Percentiles rank a stretch among this genome's conserved stretches.
Conservation (phyloP, 116 monocot species). For the Zostera marina region DNA sequence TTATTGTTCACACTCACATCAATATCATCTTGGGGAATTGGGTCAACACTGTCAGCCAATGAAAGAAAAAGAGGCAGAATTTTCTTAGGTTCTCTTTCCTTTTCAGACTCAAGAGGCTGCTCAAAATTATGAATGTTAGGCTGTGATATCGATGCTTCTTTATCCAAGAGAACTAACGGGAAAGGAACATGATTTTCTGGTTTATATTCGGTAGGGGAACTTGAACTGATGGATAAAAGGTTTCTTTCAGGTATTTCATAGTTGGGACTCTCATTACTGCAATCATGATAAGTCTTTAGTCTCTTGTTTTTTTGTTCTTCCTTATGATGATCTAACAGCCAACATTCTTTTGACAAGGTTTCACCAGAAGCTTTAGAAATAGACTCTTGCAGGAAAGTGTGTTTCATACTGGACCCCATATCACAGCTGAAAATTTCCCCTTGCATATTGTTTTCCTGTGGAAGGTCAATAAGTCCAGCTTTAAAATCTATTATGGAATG, state of each 20-base stretch:
- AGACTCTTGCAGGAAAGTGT: conserved; percentile 3
- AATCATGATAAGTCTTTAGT: conserved; percentile 6
- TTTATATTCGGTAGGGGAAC: conserved; percentile 4
- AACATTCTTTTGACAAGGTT: conserved; percentile 1
- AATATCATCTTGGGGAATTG: background rate
- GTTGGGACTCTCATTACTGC: background rate
- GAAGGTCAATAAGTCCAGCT: background rate
- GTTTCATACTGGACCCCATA: conserved; percentile 6
- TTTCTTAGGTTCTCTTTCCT: conserved; percentile 4
- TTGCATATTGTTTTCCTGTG: background rate
- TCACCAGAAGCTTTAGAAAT: conserved; percentile 10
- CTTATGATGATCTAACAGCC: conserved; percentile 4
- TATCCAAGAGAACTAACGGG: background rate
- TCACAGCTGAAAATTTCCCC: conserved; percentile 7
- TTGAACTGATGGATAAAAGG: conserved; percentile 19
- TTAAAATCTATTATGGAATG: conserved; percentile 8
- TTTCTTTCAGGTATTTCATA: conserved; percentile 8
- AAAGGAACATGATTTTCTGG: conserved; percentile 2
- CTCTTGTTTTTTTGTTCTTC: conserved; percentile 30
- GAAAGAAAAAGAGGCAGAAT: conserved; percentile 12
- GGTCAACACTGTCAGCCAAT: conserved; percentile 3
- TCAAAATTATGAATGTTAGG: conserved; percentile 19
- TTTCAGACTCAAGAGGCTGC: conserved; percentile 27
- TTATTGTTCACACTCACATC: background rate
- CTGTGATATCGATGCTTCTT: background rate